Conservation (phyloP, 163 green algal species). For the Scenedesmus sp. region DNA sequence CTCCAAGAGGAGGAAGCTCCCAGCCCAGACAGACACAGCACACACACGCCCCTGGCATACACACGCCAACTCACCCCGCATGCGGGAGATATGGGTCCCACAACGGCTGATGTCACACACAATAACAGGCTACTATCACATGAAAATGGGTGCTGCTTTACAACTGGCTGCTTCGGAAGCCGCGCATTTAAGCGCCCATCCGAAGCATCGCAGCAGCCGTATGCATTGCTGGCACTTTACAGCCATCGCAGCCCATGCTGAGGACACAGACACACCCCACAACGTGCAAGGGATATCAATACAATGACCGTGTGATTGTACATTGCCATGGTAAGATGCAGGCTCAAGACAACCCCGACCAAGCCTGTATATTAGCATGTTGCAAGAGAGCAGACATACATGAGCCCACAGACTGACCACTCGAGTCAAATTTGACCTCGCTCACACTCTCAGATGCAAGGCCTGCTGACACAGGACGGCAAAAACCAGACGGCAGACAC, state of each 20-base stretch:
- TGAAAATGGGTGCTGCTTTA: conserved; percentile 8
- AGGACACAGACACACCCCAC: conserved; percentile 12
- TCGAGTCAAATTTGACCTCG: conserved; percentile 40
- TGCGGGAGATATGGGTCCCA: neutral
- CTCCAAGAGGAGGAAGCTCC: conserved; percentile 4
- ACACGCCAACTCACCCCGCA: conserved; percentile 1
- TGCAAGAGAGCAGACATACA: neutral
- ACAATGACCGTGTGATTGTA: conserved; percentile 22
- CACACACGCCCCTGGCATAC: neutral
- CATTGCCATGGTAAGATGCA: conserved; percentile 10
- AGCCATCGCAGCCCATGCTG: neutral
- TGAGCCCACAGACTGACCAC: conserved; percentile 3
- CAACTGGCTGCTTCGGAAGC: neutral
- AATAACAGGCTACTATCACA: conserved; percentile 3
- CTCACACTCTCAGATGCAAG: conserved; percentile 29
- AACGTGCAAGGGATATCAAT: conserved; percentile 16
- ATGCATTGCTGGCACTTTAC: conserved; percentile 19
- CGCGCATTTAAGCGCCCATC: neutral
- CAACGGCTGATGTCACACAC: neutral
- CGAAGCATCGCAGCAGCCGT: neutral
- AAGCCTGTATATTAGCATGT: neutral
- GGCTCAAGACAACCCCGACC: neutral
- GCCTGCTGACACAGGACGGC: conserved; percentile 25
- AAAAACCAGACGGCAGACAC: conserved; percentile 20
- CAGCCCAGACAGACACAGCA: neutral